phyloP scores from a whole-genome alignment of 1,284 basidiomycete genomes.

The Ustilago tritici region DNA sequence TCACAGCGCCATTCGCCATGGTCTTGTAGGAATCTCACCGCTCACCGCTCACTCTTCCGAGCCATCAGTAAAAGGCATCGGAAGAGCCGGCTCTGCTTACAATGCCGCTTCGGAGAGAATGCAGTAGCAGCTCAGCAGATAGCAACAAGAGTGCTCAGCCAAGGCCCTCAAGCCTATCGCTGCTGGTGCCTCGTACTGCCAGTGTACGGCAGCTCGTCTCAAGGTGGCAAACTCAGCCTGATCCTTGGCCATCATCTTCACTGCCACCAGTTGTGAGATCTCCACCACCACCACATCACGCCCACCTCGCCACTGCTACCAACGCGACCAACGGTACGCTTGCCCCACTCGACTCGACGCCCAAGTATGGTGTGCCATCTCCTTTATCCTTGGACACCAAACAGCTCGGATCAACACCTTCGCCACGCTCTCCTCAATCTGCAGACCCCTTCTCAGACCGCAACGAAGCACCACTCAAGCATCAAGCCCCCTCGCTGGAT shows the following conservation, averaged over 20 bases:
- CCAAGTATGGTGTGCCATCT: conserved; percentile 38
- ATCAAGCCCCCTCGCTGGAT: neutral
- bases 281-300: conserved; percentile 9
- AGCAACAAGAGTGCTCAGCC: conserved; percentile 15
- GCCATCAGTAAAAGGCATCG: conserved; percentile 5
- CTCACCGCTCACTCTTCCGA: conserved; percentile 7
- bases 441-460: conserved; percentile 14
- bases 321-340: conserved; percentile 42
- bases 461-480: neutral
- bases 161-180: conserved; percentile 31
- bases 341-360: conserved; percentile 49
- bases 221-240: conserved; percentile 31
- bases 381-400: conserved; percentile 1
- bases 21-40: conserved; percentile 2
- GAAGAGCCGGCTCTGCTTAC: neutral
- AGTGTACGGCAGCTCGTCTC: conserved; percentile 48
- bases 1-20: conserved; percentile 12
- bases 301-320: conserved; percentile 19
- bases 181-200: conserved; percentile 24
- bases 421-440: conserved; percentile 6
- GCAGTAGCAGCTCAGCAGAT: neutral
- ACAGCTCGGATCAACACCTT: neutral
- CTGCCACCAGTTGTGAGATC: neutral
- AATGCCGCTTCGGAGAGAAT: conserved; percentile 22
- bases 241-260: conserved; percentile 1